Base-by-base conservation (phyloP, 352 stramenopile genomes). In the Pythium graminicola region DNA sequence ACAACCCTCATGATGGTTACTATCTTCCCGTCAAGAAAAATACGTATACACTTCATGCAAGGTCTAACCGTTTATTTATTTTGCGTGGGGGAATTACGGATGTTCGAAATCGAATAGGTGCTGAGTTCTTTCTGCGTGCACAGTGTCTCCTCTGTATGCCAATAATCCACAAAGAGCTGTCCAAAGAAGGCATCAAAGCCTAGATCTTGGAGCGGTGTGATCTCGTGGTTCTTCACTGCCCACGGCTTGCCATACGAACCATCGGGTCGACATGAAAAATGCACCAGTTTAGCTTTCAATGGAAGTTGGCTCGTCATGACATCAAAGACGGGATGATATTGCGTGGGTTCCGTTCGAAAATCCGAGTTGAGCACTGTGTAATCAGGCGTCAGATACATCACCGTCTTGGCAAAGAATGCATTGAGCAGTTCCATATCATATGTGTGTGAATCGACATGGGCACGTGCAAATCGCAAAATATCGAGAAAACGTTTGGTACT, bases 371-470 rank as follows among this genome's bases (percentile, higher is more conserved):
- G 50, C 33, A 70, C 63, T 8, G 48, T 67, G 50, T 70, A 70
- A 16, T 64, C 58, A n/a, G 32, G 17, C 7, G 63, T 24, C 6
- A 70, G 38, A 14, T 59, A 44, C 14, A 61, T 27, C 19, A 41
- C 58, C 4, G 29, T 46, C 17, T 43, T 47, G 9, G 44, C 26
- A 50, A 71, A 71, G 41, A 52, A 65, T 3, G 39, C 38, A 45
- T 71, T 71, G 58, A 71, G 50, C 13, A 71, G 42, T 38, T 71
- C 63, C 63, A 71, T 71, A 17, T 71, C 63, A 29, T 50, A 67
- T 13, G 39, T 10, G 28, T 48, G 54, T 50, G 44, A 44, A 10
- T 32, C 53, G 35, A 14, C 36, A 28, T 49, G 44, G 19, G 42
- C 32, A n/a, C 59, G 47, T 7, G 39, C 63, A 50, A 55, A 71